Evolutionary conservation across 805 yeast genomes (phyloP).

Genomic region (Candida germanica): DNA sequence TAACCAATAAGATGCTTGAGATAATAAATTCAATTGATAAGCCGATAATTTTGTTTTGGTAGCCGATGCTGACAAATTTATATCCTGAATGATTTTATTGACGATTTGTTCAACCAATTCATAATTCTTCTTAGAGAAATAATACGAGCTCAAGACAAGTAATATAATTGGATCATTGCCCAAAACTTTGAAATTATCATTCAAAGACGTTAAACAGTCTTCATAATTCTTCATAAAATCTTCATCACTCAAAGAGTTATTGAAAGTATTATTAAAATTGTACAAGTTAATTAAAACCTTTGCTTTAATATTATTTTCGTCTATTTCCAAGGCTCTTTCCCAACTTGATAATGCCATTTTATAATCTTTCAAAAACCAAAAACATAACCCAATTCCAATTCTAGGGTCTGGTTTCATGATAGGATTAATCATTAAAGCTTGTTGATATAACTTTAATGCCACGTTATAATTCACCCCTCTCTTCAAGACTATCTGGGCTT

Average conservation of each 20-base stretch:
- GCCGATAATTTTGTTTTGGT: slow-evolving; percentile 20
- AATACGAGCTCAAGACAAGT: slow-evolving; percentile 64
- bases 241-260: slow-evolving; percentile 52
- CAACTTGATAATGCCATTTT: slow-evolving; percentile 78
- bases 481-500: slow-evolving; percentile 75
- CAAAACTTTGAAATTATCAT: slow-evolving; percentile 34
- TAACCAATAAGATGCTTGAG: slow-evolving; percentile 64
- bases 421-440: slow-evolving; percentile 73
- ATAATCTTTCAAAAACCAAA: slow-evolving; percentile 81
- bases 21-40: slow-evolving; percentile 29
- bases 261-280: slow-evolving; percentile 61
- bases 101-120: slow-evolving; percentile 57
- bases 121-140: slow-evolving; percentile 65
- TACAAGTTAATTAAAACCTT: slow-evolving; percentile 64
- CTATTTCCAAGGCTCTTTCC: slow-evolving; percentile 71
- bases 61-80: slow-evolving; percentile 16
- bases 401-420: slow-evolving; percentile 85
- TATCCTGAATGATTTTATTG: slow-evolving; percentile 39
- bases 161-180: slow-evolving; percentile 60
- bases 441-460: slow-evolving; percentile 82
- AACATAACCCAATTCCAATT: slow-evolving; percentile 91
- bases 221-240: slow-evolving; percentile 61
- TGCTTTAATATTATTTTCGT: slow-evolving; percentile 58
- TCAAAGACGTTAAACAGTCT: slow-evolving; percentile 50
- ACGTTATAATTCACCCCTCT: slow-evolving; percentile 64